phyloP scores from a whole-genome alignment of 2,329 filamentous ascomycete species.

The Aspergillus sergii region DNA sequence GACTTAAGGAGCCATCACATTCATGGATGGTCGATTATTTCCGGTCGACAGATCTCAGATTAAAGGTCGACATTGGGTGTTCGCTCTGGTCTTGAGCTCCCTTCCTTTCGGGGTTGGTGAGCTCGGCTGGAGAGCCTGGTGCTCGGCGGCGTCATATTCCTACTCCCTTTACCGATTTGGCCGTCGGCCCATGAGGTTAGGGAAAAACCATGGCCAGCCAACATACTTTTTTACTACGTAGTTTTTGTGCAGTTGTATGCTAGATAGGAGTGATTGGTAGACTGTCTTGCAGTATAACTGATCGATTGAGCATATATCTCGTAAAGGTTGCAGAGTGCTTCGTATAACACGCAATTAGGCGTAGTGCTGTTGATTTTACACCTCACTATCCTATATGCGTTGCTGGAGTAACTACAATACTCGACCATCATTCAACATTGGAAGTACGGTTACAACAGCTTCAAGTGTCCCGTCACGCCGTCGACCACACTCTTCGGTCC shows the following conservation, averaged over 20 bases:
- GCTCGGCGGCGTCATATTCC: slow-evolving; percentile 80
- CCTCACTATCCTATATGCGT: background rate
- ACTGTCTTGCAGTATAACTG: background rate
- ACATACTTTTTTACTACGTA: slow-evolving; percentile 52
- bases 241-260: background rate
- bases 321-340: background rate
- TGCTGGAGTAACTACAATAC: background rate
- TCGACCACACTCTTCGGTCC: slow-evolving; percentile 87
- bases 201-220: slow-evolving; percentile 82
- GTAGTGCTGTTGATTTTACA: background rate
- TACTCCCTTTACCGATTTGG: slow-evolving; percentile 78
- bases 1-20: slow-evolving; percentile 72
- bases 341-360: background rate
- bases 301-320: background rate
- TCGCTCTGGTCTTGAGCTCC: slow-evolving; percentile 66
- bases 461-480: slow-evolving; percentile 79
- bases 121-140: slow-evolving; percentile 60
- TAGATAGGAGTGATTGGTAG: background rate
- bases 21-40: slow-evolving; percentile 70
- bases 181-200: slow-evolving; percentile 87
- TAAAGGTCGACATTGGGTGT: slow-evolving; percentile 59
- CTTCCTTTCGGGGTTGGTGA: slow-evolving; percentile 58
- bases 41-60: slow-evolving; percentile 96
- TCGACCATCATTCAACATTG: background rate
- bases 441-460: slow-evolving; percentile 65